phyloP scores from a whole-genome alignment of 257 asterid species.

The Linderniella brevidens region DNA sequence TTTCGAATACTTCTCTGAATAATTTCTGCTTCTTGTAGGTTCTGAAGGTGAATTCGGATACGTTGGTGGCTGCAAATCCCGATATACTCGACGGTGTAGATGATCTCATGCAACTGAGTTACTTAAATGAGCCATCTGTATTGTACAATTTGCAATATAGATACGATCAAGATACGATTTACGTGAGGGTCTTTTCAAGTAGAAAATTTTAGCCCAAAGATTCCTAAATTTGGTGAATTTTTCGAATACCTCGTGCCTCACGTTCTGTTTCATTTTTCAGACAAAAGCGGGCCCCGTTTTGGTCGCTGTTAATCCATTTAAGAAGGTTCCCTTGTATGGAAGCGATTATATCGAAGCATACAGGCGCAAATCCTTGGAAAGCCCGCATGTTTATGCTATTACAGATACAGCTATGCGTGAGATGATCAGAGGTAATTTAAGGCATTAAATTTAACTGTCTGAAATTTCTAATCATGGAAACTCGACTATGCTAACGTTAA shows the following conservation, averaged over 20 bases:
- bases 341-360: conserved; percentile 69
- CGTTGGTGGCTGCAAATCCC: conserved; percentile 77
- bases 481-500: conserved; percentile 5
- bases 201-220: background rate
- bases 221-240: conserved; percentile 12
- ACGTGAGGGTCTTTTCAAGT: conserved; percentile 35
- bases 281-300: conserved; percentile 98
- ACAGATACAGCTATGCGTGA: conserved; percentile 93
- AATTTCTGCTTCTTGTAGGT: conserved; percentile 32
- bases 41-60: conserved; percentile 51
- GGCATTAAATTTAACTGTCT: conserved; percentile 9
- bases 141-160: conserved; percentile 82
- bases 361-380: conserved; percentile 49
- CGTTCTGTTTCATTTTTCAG: conserved; percentile 29
- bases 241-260: conserved; percentile 15
- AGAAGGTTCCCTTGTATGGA: conserved; percentile 69
- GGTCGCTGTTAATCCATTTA: conserved; percentile 91
- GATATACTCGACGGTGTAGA: conserved; percentile 95
- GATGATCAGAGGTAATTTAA: conserved; percentile 78
- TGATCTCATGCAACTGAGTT: conserved; percentile 96
- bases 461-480: conserved; percentile 4
- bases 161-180: conserved; percentile 70
- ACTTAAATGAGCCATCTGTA: conserved; percentile 91
- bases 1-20: conserved; percentile 9
- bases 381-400: conserved; percentile 92